These are phyloP conservation scores for Strobilomyces confusus DNA, from an alignment of 768 basidiomycete species.

Conservation along the genomic window DNA sequence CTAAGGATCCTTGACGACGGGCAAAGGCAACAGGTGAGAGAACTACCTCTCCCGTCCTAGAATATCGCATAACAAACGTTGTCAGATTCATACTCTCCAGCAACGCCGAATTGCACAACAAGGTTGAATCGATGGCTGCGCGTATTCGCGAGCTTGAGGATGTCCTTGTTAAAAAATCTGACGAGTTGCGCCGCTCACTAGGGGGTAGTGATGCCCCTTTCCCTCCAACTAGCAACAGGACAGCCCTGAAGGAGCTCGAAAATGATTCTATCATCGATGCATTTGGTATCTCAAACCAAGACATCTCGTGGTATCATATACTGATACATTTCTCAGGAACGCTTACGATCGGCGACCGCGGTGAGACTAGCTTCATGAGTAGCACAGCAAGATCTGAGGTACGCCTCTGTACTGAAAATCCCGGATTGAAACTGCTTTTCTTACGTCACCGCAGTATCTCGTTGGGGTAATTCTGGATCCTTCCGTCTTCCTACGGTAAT, in stretches of 20 bases:
- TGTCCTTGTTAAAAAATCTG: constrained; percentile 47
- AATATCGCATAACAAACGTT: neutral
- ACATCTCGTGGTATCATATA: neutral
- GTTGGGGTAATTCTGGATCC: constrained; percentile 40
- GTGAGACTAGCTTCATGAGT: constrained; percentile 56
- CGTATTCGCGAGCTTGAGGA: constrained; percentile 63
- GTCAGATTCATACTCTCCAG: constrained; percentile 57
- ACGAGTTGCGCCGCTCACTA: constrained; percentile 49
- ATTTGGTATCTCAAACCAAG: constrained; percentile 37
- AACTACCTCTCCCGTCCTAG: neutral
- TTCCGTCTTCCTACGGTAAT: neutral
- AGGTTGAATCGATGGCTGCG: constrained; percentile 49
- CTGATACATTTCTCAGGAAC: constrained; percentile 40
- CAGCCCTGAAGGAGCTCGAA: constrained; percentile 26
- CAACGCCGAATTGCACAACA: constrained; percentile 67
- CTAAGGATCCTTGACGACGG: constrained; percentile 51
- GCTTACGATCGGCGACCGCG: constrained; percentile 50
- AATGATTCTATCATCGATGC: constrained; percentile 47
- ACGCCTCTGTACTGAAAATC: constrained; percentile 13
- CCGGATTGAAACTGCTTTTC: neutral
- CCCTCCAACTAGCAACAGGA: constrained; percentile 26
- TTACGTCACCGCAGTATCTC: constrained; percentile 41
- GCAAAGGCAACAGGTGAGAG: constrained; percentile 54
- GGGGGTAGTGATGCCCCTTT: constrained; percentile 22
- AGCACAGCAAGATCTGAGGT: constrained; percentile 69